A percentile compares a stretch with the other conserved stretches of the same genome.
These are phyloP conservation scores for Fusarium goolgardi DNA, from an alignment of 2,329 filamentous ascomycete genomes.

Conservation along the genomic window DNA sequence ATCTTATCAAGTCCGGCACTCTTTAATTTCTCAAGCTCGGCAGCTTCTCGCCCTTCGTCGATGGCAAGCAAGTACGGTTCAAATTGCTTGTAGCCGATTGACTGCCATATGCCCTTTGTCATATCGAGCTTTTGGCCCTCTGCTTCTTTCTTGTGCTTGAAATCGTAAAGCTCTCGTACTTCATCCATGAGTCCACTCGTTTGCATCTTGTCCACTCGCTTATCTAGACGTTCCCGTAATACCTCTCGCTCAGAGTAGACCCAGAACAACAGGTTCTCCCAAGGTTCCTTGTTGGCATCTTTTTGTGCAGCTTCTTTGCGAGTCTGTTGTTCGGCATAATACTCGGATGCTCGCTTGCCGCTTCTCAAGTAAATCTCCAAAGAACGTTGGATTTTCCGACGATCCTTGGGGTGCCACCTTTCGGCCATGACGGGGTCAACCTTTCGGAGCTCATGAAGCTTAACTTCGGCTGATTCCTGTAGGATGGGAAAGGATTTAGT, in stretches of 20 bases:
- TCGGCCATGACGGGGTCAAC: constrained; percentile 91
- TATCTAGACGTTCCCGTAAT: constrained; percentile 77
- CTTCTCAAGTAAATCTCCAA: constrained; percentile 90
- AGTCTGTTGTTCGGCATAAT: constrained; percentile 81
- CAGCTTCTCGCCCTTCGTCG: constrained; percentile 43
- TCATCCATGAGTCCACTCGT: constrained; percentile 63
- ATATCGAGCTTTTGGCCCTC: constrained; percentile 72
- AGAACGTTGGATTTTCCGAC: constrained; percentile 88
- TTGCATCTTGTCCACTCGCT: constrained; percentile 87
- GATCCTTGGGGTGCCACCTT: constrained; percentile 93
- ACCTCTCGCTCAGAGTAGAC: constrained; percentile 78
- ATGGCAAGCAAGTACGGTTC: constrained; percentile 72
- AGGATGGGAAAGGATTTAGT: constrained; percentile 74
- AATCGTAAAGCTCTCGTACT: constrained; percentile 58
- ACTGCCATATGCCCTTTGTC: constrained; percentile 91
- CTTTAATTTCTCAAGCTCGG: constrained; percentile 67
- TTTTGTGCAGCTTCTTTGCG: constrained; percentile 51
- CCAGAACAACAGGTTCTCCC: constrained; percentile 83
- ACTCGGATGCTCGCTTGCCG: constrained; percentile 82
- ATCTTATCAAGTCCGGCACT: constrained; percentile 75
- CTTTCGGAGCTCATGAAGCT: constrained; percentile 78
- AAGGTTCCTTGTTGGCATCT: constrained; percentile 48
- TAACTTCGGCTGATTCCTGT: constrained; percentile 74
- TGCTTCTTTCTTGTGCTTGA: constrained; percentile 51
- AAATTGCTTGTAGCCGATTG: constrained; percentile 96